These are phyloP conservation scores for Nepenthes gracilis DNA, from an alignment of 148 eudicot genomes.

Conservation along the genomic window DNA sequence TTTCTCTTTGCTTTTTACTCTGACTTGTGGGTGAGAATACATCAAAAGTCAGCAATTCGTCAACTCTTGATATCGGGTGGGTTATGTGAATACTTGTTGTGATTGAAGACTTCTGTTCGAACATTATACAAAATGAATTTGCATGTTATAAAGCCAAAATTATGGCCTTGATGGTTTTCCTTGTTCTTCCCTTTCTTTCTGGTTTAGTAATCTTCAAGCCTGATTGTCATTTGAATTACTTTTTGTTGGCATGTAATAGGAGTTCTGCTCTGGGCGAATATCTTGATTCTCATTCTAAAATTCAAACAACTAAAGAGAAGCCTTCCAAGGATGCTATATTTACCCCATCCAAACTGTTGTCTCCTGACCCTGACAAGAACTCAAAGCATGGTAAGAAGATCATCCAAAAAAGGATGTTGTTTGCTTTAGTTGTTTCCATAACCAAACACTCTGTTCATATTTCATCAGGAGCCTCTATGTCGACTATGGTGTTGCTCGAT, in stretches of 20 bases:
- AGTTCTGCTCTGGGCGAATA: constrained; percentile 11
- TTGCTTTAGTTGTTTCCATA: neutral
- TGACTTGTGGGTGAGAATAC: too few species aligned
- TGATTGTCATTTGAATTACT: neutral
- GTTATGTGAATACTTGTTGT: too few species aligned
- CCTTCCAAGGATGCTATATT: constrained; percentile 10
- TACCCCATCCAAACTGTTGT: constrained; percentile 7
- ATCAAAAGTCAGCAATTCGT: too few species aligned
- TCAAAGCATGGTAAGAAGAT: constrained; percentile 23
- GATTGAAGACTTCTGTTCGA: too few species aligned
- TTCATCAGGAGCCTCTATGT: constrained; percentile 28
- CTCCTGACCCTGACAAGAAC: constrained; percentile 20
- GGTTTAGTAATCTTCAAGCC: neutral
- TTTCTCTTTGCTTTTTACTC: too few species aligned
- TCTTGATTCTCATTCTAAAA: constrained; percentile 19
- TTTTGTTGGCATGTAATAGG: constrained; percentile 9
- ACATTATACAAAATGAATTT: too few species aligned
- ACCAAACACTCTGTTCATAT: constrained; percentile 7
- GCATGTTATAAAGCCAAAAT: too few species aligned
- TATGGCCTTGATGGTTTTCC: too few species aligned
- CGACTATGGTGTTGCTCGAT: constrained; percentile 5
- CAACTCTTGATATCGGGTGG: too few species aligned
- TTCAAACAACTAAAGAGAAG: constrained; percentile 28
- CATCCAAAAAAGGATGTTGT: neutral
- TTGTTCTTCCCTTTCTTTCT: too few species aligned